A percentile compares a stretch with the other conserved stretches of the same genome.
phyloP scores from a whole-genome alignment of 257 asterid genomes.

The Craterostigma plantagineum region DNA sequence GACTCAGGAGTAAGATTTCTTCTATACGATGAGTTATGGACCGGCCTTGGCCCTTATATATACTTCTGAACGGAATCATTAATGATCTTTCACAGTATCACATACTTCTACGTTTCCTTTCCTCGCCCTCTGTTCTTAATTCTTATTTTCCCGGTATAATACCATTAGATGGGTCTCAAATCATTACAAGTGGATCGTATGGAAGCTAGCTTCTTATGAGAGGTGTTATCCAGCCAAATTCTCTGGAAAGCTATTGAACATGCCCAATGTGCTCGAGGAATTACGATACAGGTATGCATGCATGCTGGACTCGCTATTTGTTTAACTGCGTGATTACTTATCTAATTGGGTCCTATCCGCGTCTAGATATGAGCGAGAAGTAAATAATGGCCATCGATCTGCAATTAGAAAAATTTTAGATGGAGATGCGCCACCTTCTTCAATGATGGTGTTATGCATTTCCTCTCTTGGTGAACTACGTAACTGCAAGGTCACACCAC shows the following conservation, averaged over 20 bases:
- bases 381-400: slow-evolving; percentile 85
- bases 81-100: too few species aligned
- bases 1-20: slow-evolving; percentile 46
- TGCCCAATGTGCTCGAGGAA: slow-evolving; percentile 77
- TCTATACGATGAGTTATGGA: slow-evolving; percentile 3
- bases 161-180: slow-evolving; percentile 59
- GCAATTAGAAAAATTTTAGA: slow-evolving; percentile 67
- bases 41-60: too few species aligned
- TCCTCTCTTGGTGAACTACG: slow-evolving; percentile 36
- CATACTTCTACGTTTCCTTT: too few species aligned
- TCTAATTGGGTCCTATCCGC: too few species aligned
- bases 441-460: slow-evolving; percentile 74
- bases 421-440: slow-evolving; percentile 77
- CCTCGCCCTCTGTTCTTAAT: neutral
- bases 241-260: slow-evolving; percentile 49
- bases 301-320: slow-evolving; percentile 3
- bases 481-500: slow-evolving; percentile 14
- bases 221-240: slow-evolving; percentile 63
- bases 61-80: too few species aligned
- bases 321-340: too few species aligned
- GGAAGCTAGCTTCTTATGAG: slow-evolving; percentile 90
- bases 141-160: neutral
- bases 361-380: slow-evolving; percentile 82
- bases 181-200: slow-evolving; percentile 89
- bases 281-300: slow-evolving; percentile 53